Evolutionary conservation across 805 yeast species (phyloP).

Genomic region (Pichia heedii): DNA sequence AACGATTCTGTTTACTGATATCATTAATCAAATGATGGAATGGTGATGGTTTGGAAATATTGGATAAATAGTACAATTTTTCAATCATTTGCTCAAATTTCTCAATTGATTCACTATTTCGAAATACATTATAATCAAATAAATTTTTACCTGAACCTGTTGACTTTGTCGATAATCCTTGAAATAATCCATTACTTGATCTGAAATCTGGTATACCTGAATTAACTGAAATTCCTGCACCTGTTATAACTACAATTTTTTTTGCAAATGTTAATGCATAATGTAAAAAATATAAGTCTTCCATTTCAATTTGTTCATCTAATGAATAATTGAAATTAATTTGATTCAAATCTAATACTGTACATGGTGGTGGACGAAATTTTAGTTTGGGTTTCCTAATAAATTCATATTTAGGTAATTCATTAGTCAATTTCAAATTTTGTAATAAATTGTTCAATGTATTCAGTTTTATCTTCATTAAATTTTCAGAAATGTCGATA

Average conservation of each 20-base stretch:
- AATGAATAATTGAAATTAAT: constrained; percentile 22
- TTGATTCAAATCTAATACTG: constrained; percentile 31
- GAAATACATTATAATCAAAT: constrained; percentile 72
- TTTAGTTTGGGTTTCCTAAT: constrained; percentile 37
- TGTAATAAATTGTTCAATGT: constrained; percentile 2
- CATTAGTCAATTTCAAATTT: constrained; percentile 2
- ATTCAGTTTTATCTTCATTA: not conserved
- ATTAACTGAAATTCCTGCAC: constrained; percentile 87
- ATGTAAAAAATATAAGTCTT: constrained; percentile 40
- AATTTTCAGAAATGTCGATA: not conserved
- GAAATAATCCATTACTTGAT: constrained; percentile 69
- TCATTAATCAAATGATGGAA: constrained; percentile 61
- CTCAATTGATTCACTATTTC: constrained; percentile 48
- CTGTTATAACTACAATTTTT: constrained; percentile 59
- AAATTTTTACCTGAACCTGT: constrained; percentile 45
- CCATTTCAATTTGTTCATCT: constrained; percentile 28
- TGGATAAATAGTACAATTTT: constrained; percentile 47
- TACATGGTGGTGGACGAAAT: constrained; percentile 39
- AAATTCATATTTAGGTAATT: constrained; percentile 11
- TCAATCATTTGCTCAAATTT: constrained; percentile 70
- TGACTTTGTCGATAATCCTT: constrained; percentile 34
- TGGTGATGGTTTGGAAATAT: constrained; percentile 54
- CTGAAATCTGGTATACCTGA: constrained; percentile 81
- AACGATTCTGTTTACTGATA: constrained; percentile 52
- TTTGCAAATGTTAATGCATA: constrained; percentile 47